phyloP scores from a whole-genome alignment of 345 rosid species.

The Gossypium longicalyx region DNA sequence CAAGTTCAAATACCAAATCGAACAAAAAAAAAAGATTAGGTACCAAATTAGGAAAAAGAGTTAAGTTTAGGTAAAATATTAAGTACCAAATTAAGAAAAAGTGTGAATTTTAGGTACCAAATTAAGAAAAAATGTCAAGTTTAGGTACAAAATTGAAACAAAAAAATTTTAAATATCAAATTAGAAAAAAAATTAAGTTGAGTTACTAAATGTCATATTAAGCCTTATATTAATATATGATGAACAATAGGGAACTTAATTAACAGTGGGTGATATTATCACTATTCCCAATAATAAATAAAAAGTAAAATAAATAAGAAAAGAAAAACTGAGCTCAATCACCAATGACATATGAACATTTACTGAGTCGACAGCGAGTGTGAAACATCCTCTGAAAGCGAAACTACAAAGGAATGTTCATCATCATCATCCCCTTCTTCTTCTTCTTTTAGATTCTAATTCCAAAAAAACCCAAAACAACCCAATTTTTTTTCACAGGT shows the following conservation, averaged over 20 bases:
- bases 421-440: constrained; percentile 14
- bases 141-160: too few species aligned
- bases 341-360: neutral
- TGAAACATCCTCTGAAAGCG: neutral
- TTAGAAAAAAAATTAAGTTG: too few species aligned
- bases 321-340: neutral
- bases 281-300: neutral
- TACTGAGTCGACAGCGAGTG: neutral
- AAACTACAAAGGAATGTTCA: neutral
- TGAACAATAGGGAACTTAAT: neutral
- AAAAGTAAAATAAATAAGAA: neutral
- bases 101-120: too few species aligned
- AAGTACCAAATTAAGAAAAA: too few species aligned
- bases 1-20: too few species aligned
- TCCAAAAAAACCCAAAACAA: neutral
- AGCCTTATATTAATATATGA: too few species aligned
- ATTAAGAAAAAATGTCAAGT: too few species aligned
- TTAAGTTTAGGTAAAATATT: too few species aligned
- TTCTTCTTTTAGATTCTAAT: constrained; percentile 23
- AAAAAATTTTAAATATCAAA: too few species aligned
- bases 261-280: neutral
- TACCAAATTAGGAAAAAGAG: too few species aligned
- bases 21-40: too few species aligned
- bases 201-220: too few species aligned
- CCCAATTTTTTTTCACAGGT: neutral